A percentile compares a stretch with the other conserved stretches of the same genome.
Evolutionary conservation across 768 basidiomycete genomes (phyloP).

Genomic region (Tricholoma sp.): DNA sequence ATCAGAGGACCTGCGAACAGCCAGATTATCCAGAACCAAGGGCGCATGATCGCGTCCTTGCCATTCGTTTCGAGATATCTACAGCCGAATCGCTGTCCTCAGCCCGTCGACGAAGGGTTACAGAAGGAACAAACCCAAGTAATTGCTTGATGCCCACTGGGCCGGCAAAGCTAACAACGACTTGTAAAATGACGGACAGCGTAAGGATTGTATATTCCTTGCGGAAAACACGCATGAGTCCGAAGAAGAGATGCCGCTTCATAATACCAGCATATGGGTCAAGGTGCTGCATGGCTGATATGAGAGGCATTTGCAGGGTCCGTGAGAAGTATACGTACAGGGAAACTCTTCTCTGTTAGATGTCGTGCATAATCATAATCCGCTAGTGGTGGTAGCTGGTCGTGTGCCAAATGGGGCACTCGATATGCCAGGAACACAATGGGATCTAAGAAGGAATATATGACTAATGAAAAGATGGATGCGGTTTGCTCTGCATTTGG

Average conservation of each 20-base stretch:
- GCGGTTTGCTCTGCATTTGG: conserved; percentile 51
- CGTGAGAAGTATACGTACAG: conserved; percentile 18
- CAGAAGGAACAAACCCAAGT: conserved; percentile 25
- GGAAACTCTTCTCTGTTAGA: conserved; percentile 23
- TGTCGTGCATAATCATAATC: conserved; percentile 46
- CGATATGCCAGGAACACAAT: conserved; percentile 42
- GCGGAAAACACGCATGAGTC: conserved; percentile 36
- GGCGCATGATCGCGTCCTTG: conserved; percentile 42
- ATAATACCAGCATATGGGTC: conserved; percentile 37
- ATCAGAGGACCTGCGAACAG: conserved; percentile 45
- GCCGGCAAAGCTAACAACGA: conserved; percentile 24
- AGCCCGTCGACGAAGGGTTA: neutral
- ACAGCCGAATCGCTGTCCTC: conserved; percentile 11
- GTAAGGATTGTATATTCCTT: conserved; percentile 27
- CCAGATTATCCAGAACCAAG: conserved; percentile 64
- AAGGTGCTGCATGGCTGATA: conserved; percentile 20
- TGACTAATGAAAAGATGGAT: conserved; percentile 34
- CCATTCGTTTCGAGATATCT: conserved; percentile 58
- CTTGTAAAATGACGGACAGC: conserved; percentile 22
- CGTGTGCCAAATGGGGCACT: conserved; percentile 42
- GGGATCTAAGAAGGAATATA: conserved; percentile 53
- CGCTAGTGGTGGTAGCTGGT: conserved; percentile 57
- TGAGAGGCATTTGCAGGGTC: neutral
- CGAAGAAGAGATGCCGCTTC: conserved; percentile 41
- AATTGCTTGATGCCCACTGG: conserved; percentile 39